phyloP scores from a whole-genome alignment of 345 rosid genomes.

The Citrus reticulata region DNA sequence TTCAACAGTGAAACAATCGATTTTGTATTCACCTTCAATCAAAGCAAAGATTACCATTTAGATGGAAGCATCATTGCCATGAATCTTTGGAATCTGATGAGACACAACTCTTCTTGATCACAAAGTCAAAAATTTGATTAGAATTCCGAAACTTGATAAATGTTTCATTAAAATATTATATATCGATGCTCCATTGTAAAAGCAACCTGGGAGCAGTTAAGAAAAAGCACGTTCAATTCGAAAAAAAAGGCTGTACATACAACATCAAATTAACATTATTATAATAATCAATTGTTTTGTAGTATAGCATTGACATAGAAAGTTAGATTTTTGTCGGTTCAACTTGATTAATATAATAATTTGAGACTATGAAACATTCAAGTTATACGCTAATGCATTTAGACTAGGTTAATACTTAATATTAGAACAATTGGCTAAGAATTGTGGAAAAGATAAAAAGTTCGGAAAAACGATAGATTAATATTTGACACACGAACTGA shows the following conservation, averaged over 20 bases:
- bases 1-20: not conserved
- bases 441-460: no score
- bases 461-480: no score
- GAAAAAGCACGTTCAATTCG: not conserved
- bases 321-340: no score
- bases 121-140: constrained; percentile 3
- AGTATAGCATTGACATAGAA: not conserved
- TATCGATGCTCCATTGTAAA: not conserved
- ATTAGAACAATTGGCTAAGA: no score
- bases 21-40: not conserved
- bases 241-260: not conserved
- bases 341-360: no score
- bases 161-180: not conserved
- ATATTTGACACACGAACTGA: no score
- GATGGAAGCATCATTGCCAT: not conserved
- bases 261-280: not conserved
- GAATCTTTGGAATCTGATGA: not conserved
- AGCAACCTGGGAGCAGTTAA: constrained; percentile 21
- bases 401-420: no score
- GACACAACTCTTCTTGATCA: not conserved
- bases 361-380: no score
- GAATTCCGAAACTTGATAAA: not conserved
- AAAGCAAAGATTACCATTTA: not conserved
- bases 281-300: not conserved
- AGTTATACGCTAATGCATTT: no score